Base-by-base conservation (phyloP, 352 stramenopile genomes). In the Globisporangium paroecandrum region DNA sequence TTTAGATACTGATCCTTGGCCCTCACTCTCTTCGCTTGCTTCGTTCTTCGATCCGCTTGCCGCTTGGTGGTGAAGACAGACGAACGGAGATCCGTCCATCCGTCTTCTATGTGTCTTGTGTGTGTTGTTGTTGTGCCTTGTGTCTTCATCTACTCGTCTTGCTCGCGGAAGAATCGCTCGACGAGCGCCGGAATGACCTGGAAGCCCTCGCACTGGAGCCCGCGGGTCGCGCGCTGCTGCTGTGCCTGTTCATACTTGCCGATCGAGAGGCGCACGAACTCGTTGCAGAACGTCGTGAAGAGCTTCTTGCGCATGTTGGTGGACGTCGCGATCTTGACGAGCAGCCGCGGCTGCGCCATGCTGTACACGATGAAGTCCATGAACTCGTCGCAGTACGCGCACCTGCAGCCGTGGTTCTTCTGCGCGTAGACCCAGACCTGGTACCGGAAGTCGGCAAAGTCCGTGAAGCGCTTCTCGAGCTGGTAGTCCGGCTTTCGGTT, bases 151-250 rank as follows among this genome's bases (percentile, higher is more conserved):
- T 57, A 69, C 22, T 49, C 57, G 38, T 64, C 53, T n/a, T 64
- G 47, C 24, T 79, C 73, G 13, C 70, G 74, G 65, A 85, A 75
- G 56, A 85, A 85, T 34, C 71, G 69, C 65, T 85, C 71, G 58
- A 83, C 58, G 53, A 83, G 65, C 68, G 79, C 75, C 46, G 77
- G 77, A 55, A 83, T 80, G 25, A 71, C 74, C 46, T 83, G 74
- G 58, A 66, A 66, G 13, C 65, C 65, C 22, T 74, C 75, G 27
- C 77, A 85, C 25, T 66, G 66, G 46, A 74, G 60, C 36, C 76
- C 72, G 3, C 76, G 73, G 10, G 36, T 12, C 47, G 58, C 65
- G 6, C 70, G 76, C 3, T 64, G 58, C 32, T 69, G 74, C 4
- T 69, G 62, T 24, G 36, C 36, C 36, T 18, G 41, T 47, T 47